phyloP scores from a whole-genome alignment of 768 basidiomycete genomes.

The Xanthoconium stramineum region DNA sequence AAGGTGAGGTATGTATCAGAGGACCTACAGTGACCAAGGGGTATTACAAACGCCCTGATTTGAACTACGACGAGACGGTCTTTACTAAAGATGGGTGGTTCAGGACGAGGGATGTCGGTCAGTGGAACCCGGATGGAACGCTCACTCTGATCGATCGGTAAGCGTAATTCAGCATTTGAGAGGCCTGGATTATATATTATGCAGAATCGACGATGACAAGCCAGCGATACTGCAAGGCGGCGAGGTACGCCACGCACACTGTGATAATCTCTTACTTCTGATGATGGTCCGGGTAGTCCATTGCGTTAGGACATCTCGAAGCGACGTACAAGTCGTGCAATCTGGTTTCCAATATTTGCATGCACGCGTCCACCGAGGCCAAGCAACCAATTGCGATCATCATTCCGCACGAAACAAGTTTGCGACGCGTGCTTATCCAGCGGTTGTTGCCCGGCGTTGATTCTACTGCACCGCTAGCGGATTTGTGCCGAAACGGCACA shows the following conservation, averaged over 20 bases:
- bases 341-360: conserved; percentile 77
- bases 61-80: conserved; percentile 77
- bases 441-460: conserved; percentile 33
- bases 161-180: not conserved
- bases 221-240: conserved; percentile 41
- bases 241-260: conserved; percentile 46
- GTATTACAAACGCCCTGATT: conserved; percentile 90
- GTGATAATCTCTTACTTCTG: not conserved
- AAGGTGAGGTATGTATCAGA: conserved; percentile 87
- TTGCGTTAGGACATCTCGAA: conserved; percentile 88
- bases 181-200: not conserved
- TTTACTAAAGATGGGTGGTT: conserved; percentile 93
- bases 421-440: conserved; percentile 52
- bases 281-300: conserved; percentile 51
- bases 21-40: conserved; percentile 84
- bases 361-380: conserved; percentile 72
- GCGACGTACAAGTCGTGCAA: conserved; percentile 83
- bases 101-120: conserved; percentile 90
- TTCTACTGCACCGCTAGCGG: conserved; percentile 39
- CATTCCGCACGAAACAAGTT: conserved; percentile 74
- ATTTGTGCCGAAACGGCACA: conserved; percentile 53
- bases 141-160: conserved; percentile 85
- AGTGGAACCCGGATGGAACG: conserved; percentile 93
- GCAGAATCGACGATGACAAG: too few species aligned
- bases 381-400: conserved; percentile 84